Conservation (phyloP, 2,329 filamentous ascomycete genomes). For the Arthrobotrys pseudoclavata region DNA sequence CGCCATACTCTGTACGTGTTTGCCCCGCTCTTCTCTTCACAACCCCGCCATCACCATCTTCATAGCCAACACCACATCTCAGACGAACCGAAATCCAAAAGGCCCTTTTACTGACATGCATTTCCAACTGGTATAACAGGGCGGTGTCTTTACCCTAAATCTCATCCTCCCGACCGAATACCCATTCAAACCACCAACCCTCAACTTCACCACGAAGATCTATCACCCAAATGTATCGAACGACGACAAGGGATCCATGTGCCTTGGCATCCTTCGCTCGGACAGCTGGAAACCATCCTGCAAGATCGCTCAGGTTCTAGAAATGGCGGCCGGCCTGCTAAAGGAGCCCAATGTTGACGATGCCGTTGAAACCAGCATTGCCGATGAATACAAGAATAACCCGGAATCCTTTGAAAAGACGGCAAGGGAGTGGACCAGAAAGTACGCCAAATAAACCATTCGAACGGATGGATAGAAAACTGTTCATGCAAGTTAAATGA, state of each 20-base stretch:
- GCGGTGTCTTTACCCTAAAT: constrained; percentile 80
- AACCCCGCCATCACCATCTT: constrained; percentile 21
- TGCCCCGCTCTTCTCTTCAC: constrained; percentile 27
- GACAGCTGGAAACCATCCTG: constrained; percentile 94
- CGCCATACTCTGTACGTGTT: constrained; percentile 74
- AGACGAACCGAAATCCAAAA: not conserved
- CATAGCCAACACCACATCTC: not conserved
- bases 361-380: constrained; percentile 86
- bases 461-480: not conserved
- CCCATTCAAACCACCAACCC: constrained; percentile 86
- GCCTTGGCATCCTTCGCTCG: constrained; percentile 82
- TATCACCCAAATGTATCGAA: constrained; percentile 97
- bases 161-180: constrained; percentile 83
- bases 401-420: constrained; percentile 79
- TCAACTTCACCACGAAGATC: constrained; percentile 88
- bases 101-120: not conserved
- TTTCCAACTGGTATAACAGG: constrained; percentile 67
- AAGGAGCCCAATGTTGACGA: constrained; percentile 82
- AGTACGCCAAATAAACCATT: constrained; percentile 73
- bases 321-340: constrained; percentile 80
- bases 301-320: constrained; percentile 80
- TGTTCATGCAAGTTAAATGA: not conserved
- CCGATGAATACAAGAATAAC: constrained; percentile 82
- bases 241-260: constrained; percentile 86
- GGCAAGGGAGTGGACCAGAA: constrained; percentile 79